Conservation (phyloP, 1,139 yeast species). For the Dujonia santamariae region DNA sequence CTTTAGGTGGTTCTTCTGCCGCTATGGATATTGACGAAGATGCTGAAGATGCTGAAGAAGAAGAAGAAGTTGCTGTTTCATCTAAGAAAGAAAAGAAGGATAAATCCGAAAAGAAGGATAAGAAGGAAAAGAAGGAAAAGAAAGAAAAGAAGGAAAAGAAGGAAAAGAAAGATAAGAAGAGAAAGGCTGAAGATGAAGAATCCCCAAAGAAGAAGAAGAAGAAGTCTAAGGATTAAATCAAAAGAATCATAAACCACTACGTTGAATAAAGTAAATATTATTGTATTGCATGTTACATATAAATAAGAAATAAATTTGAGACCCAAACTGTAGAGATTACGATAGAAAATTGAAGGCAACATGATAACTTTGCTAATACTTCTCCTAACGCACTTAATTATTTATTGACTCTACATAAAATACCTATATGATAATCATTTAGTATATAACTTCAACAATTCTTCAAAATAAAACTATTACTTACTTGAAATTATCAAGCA, state of each 20-base stretch:
- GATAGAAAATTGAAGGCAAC: too few species aligned
- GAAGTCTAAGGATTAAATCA: slow-evolving; percentile 41
- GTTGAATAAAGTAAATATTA: slow-evolving; percentile 6
- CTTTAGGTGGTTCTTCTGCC: slow-evolving; percentile 48
- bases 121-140: slow-evolving; percentile 53
- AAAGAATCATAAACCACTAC: not conserved
- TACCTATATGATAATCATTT: not conserved
- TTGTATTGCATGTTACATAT: slow-evolving; percentile 8
- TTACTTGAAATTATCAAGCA: too few species aligned
- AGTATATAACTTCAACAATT: not conserved
- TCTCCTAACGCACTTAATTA: too few species aligned
- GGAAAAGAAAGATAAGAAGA: slow-evolving; percentile 50
- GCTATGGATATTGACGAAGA: slow-evolving; percentile 28
- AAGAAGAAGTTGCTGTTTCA: slow-evolving; percentile 19
- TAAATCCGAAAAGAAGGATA: slow-evolving; percentile 55
- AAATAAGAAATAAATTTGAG: too few species aligned
- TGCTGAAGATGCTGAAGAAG: slow-evolving; percentile 23
- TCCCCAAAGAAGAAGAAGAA: slow-evolving; percentile 45
- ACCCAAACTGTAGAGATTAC: too few species aligned
- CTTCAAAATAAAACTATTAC: not conserved
- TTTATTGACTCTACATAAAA: too few species aligned
- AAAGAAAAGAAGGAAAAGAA: slow-evolving; percentile 55
- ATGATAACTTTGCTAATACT: too few species aligned
- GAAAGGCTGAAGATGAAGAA: slow-evolving; percentile 50
- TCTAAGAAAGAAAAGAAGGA: slow-evolving; percentile 52